Conservation (phyloP, 352 stramenopile species). For the Globisporangium mamillatum region DNA sequence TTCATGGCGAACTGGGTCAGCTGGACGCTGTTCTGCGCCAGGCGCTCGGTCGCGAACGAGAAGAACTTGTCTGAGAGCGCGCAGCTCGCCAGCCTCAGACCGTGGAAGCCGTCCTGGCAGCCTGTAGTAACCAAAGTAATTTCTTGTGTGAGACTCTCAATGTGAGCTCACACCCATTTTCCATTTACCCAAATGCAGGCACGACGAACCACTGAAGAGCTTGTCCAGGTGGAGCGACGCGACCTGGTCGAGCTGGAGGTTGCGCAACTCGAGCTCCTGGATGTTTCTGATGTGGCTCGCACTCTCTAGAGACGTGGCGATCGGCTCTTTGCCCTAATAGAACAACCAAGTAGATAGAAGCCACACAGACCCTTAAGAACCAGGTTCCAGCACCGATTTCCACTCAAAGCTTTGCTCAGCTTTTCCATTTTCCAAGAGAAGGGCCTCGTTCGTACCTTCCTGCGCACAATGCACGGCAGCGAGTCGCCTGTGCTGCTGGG, state of each 20-base stretch:
- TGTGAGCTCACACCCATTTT: no score
- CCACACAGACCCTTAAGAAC: no score
- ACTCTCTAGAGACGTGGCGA: conserved; percentile 8
- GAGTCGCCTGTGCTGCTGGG: background rate
- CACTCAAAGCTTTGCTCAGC: no score
- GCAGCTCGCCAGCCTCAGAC: conserved; percentile 39
- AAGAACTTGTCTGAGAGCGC: conserved; percentile 41
- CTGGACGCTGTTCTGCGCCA: conserved; percentile 22
- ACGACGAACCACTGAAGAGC: conserved; percentile 22
- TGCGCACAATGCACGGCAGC: conserved; percentile 16
- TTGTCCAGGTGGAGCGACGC: conserved; percentile 22
- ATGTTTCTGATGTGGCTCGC: conserved; percentile 13
- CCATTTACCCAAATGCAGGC: no score
- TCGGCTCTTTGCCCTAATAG: background rate
- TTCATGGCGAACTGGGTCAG: conserved; percentile 27
- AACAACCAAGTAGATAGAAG: no score
- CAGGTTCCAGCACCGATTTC: no score
- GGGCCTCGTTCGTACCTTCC: background rate
- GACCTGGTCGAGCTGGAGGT: conserved; percentile 28
- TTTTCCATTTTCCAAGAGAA: no score
- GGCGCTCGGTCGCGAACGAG: conserved; percentile 22
- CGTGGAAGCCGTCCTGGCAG: conserved; percentile 21
- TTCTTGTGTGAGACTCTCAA: no score
- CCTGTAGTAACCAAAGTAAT: background rate
- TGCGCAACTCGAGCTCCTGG: conserved; percentile 30